Conservation (phyloP, 768 basidiomycete genomes). For the Russula griseocarnosa region DNA sequence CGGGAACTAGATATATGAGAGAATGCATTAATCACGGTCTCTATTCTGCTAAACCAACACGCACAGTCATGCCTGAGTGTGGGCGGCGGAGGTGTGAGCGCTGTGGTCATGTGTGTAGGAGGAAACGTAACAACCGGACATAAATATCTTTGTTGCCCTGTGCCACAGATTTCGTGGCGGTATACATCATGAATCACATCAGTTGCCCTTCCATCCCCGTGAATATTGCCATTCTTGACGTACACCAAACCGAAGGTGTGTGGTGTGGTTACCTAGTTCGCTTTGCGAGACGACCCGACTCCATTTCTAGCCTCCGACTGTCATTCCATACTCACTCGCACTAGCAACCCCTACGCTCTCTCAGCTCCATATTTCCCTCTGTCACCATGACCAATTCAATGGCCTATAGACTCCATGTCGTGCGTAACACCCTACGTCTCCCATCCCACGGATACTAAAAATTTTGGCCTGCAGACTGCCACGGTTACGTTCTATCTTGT, state of each 20-base stretch:
- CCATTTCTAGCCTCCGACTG: not conserved
- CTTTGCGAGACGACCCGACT: not conserved
- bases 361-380: too few species aligned
- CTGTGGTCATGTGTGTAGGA: not conserved
- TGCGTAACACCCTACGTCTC: not conserved
- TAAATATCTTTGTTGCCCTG: too few species aligned
- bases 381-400: slow-evolving; percentile 16
- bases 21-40: not conserved
- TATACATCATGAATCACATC: too few species aligned
- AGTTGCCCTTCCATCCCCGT: too few species aligned
- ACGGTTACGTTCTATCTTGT: slow-evolving; percentile 84
- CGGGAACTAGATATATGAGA: slow-evolving; percentile 39
- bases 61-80: slow-evolving; percentile 17
- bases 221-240: too few species aligned
- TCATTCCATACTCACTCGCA: not conserved
- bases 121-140: not conserved
- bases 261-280: not conserved
- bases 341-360: too few species aligned
- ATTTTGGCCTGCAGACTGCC: slow-evolving; percentile 46
- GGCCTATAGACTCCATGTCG: slow-evolving; percentile 6
- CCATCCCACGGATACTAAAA: not conserved
- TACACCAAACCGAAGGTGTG: too few species aligned
- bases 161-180: too few species aligned
- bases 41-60: slow-evolving; percentile 1
- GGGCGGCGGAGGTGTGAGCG: slow-evolving; percentile 12